phyloP scores from a whole-genome alignment of 2,329 filamentous ascomycete genomes.

The Aureobasidium sp. region DNA sequence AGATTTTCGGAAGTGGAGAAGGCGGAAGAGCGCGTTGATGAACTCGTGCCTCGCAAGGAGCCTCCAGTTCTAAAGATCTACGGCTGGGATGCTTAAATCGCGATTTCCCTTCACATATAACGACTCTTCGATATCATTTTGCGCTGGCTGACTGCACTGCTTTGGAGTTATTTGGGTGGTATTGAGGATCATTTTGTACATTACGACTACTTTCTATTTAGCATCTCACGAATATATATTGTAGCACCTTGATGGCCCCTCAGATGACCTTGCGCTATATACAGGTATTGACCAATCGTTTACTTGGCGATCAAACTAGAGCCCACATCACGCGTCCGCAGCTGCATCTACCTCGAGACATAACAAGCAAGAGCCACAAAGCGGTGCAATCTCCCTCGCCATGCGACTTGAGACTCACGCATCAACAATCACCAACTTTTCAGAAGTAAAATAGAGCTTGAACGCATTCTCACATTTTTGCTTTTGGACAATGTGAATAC shows the following conservation, averaged over 20 bases:
- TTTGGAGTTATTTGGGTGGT: background rate
- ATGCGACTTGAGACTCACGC: background rate
- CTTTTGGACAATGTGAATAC: too few species aligned
- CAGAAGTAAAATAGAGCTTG: background rate
- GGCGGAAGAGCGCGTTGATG: background rate
- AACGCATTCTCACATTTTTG: too few species aligned
- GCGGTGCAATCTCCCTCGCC: background rate
- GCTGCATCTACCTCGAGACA: slow-evolving; percentile 7
- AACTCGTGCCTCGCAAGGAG: slow-evolving; percentile 3
- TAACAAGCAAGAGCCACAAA: background rate
- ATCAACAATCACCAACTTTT: background rate
- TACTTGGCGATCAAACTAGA: background rate
- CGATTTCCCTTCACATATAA: background rate
- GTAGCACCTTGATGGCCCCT: background rate
- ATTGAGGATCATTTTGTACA: background rate
- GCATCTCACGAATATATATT: background rate
- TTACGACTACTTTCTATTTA: background rate
- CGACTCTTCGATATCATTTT: background rate
- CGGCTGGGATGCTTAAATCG: background rate
- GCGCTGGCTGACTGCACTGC: too few species aligned
- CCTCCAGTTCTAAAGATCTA: slow-evolving; percentile 2
- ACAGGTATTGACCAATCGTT: background rate
- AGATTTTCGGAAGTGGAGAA: slow-evolving; percentile 13
- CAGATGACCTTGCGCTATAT: slow-evolving; percentile 1
- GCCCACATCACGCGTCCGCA: background rate